Percentiles rank a stretch among this genome's conserved stretches.
phyloP scores from a whole-genome alignment of 495 filamentous ascomycete genomes.

The Cercophora samala region DNA sequence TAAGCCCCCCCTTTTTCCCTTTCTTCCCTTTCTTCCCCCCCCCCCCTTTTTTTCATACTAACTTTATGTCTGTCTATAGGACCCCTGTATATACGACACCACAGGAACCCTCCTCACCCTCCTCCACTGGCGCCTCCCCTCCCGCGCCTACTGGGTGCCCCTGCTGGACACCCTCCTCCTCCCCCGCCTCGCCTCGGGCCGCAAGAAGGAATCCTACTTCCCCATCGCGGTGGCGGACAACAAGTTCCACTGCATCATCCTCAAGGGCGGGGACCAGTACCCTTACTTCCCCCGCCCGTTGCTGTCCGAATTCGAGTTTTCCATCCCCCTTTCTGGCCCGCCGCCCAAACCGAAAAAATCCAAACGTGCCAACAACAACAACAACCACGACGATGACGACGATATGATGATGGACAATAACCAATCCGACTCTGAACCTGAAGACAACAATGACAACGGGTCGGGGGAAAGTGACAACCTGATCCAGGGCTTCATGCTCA shows the following conservation, averaged over 20 bases:
- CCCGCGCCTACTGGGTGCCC: slow-evolving; percentile 87
- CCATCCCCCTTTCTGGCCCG: slow-evolving; percentile 67
- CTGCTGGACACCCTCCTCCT: slow-evolving; percentile 83
- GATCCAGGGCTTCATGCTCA: slow-evolving; percentile 77
- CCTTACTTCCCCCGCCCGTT: slow-evolving; percentile 93
- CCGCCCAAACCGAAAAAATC: slow-evolving; percentile 31
- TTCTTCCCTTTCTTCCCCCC: not conserved
- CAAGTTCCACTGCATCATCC: slow-evolving; percentile 97
- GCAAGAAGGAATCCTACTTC: slow-evolving; percentile 88
- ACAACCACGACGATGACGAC: too few species aligned
- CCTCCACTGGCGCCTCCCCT: slow-evolving; percentile 82
- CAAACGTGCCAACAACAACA: slow-evolving; percentile 36
- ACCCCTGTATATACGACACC: slow-evolving; percentile 91
- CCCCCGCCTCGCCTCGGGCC: slow-evolving; percentile 73
- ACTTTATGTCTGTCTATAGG: slow-evolving; percentile 43
- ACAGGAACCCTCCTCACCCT: slow-evolving; percentile 82
- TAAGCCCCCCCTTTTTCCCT: slow-evolving; percentile 28
- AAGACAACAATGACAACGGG: slow-evolving; percentile 33
- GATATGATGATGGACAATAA: slow-evolving; percentile 33
- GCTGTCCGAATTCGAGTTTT: slow-evolving; percentile 90
- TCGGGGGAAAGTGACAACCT: slow-evolving; percentile 48
- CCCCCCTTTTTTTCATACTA: slow-evolving; percentile 17
- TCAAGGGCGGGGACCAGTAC: slow-evolving; percentile 89
- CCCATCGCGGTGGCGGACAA: slow-evolving; percentile 88
- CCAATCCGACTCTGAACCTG: slow-evolving; percentile 11